Conservation (phyloP, 164 flowering plant species). For the Berberis vulgaris region DNA sequence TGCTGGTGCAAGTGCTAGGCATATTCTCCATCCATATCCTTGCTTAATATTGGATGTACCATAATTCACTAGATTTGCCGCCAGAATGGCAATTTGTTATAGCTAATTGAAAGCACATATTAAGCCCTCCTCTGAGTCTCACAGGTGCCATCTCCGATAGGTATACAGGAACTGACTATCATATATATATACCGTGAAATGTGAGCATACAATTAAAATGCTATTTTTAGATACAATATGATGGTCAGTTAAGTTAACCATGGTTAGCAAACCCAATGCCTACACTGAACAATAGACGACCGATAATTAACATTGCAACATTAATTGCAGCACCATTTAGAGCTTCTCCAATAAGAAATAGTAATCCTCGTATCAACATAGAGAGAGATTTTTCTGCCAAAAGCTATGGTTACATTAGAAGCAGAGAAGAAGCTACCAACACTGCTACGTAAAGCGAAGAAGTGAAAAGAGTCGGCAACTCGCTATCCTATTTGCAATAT, state of each 20-base stretch:
- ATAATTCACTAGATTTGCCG: conserved; percentile 10
- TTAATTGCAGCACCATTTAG: conserved; percentile 17
- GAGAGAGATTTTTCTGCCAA: conserved; percentile 12
- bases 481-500: conserved; percentile 21
- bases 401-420: conserved; percentile 14
- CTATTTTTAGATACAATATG: neutral
- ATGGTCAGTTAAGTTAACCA: neutral
- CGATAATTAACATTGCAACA: neutral
- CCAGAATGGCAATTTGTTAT: conserved; percentile 11
- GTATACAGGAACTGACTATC: conserved; percentile 7
- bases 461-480: conserved; percentile 12
- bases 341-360: conserved; percentile 16
- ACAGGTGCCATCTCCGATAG: conserved; percentile 8
- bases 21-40: conserved; percentile 13
- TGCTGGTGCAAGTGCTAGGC: conserved; percentile 9
- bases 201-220: neutral
- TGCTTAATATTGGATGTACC: conserved; percentile 10
- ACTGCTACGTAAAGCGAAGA: conserved; percentile 21
- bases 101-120: conserved; percentile 10
- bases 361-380: conserved; percentile 16
- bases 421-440: conserved; percentile 19
- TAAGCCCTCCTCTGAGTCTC: conserved; percentile 6
- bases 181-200: too few relatives aligned
- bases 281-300: conserved; percentile 18
- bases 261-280: conserved; percentile 23